A percentile compares a stretch with the other conserved stretches of the same genome.
Conservation (phyloP, 2,329 filamentous ascomycete genomes). For the Alternaria sp. region DNA sequence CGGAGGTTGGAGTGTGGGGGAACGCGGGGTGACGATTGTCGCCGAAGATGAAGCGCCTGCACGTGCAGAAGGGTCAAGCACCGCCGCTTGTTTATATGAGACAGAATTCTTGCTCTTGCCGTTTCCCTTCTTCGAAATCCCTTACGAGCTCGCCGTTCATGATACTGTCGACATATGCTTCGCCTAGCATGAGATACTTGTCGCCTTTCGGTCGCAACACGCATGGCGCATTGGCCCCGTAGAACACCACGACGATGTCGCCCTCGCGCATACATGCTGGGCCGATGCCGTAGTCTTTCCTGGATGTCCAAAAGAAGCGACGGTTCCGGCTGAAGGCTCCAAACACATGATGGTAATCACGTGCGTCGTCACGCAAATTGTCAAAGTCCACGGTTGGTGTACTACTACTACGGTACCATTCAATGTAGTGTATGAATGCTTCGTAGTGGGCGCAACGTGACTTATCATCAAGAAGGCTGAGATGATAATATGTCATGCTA, state of each 20-base stretch:
- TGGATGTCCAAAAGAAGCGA: neutral
- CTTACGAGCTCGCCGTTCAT: slow-evolving; percentile 3
- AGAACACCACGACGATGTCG: slow-evolving; percentile 10
- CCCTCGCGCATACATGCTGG: slow-evolving; percentile 10
- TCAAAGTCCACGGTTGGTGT: neutral
- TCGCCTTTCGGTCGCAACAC: neutral
- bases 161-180: slow-evolving; percentile 10
- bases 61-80: neutral
- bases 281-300: slow-evolving; percentile 1
- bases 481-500: rapidly evolving
- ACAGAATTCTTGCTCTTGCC: slow-evolving; percentile 4
- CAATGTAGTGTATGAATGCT: neutral
- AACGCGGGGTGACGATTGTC: neutral
- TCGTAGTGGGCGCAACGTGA: neutral
- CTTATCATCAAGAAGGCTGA: rapidly evolving
- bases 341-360: neutral
- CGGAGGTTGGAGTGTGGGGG: neutral
- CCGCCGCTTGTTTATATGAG: neutral
- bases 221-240: neutral
- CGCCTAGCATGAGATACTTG: slow-evolving; percentile 2
- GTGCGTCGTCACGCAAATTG: neutral
- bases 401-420: neutral
- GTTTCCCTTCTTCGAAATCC: neutral
- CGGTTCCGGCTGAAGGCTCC: neutral
- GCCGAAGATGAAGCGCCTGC: neutral